phyloP scores from a whole-genome alignment of 257 asterid species.

The Capsicum pubescens region DNA sequence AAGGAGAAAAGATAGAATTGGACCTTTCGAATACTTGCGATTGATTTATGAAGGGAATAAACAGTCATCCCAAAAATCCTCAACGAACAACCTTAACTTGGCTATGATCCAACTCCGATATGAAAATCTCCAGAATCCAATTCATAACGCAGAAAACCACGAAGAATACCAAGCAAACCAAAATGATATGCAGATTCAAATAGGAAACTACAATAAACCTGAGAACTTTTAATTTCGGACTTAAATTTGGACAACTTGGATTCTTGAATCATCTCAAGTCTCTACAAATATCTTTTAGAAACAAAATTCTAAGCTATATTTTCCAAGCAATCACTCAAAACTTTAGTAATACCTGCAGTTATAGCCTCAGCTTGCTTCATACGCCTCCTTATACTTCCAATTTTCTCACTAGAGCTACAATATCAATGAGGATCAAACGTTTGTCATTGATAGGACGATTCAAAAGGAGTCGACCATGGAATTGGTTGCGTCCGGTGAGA shows the following conservation, averaged over 20 bases:
- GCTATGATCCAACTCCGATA: too few relatives aligned
- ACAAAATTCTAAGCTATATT: slow-evolving; percentile 75
- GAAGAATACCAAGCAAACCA: too few relatives aligned
- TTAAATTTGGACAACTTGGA: slow-evolving; percentile 78
- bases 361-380: slow-evolving; percentile 93
- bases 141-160: too few relatives aligned
- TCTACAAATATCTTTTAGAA: slow-evolving; percentile 79
- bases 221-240: slow-evolving; percentile 82
- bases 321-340: slow-evolving; percentile 74
- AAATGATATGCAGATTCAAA: too few relatives aligned
- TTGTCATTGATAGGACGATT: slow-evolving; percentile 55
- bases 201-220: slow-evolving; percentile 45
- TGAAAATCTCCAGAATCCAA: too few relatives aligned
- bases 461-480: slow-evolving; percentile 46
- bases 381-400: slow-evolving; percentile 82
- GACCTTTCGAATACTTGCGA: too few relatives aligned
- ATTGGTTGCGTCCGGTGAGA: slow-evolving; percentile 2
- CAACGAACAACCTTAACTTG: too few relatives aligned
- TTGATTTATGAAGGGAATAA: too few relatives aligned
- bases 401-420: slow-evolving; percentile 86
- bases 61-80: too few relatives aligned
- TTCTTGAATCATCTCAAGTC: slow-evolving; percentile 78
- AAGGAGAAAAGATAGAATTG: too few relatives aligned
- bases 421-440: slow-evolving; percentile 82
- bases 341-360: slow-evolving; percentile 71